Conservation (phyloP, 2,329 filamentous ascomycete species). For the Aspergillus arachidicola region DNA sequence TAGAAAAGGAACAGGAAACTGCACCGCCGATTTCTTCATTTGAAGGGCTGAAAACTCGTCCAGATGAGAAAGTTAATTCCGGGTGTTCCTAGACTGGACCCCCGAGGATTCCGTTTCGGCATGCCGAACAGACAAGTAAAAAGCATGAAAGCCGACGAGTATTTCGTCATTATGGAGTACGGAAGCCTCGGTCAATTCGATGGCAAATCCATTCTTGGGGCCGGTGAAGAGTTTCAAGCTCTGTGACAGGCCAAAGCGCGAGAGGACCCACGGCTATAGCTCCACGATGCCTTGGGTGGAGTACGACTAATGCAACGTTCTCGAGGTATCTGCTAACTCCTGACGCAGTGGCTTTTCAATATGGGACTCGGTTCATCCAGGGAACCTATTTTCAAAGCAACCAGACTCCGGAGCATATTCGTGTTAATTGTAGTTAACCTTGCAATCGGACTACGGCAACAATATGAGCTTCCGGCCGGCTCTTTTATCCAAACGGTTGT, state of each 20-base stretch:
- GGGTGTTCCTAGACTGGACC: not conserved
- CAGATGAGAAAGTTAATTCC: not conserved
- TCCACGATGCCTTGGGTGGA: not conserved
- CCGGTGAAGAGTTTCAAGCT: not conserved
- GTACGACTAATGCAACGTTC: conserved; percentile 2
- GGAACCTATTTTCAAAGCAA: not conserved
- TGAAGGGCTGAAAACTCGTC: not conserved
- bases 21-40: not conserved
- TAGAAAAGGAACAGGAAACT: conserved; percentile 4
- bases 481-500: not conserved
- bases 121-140: conserved; percentile 1
- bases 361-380: not conserved
- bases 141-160: not conserved
- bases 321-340: not conserved
- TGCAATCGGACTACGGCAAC: not conserved
- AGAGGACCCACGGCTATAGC: not conserved
- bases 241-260: not conserved
- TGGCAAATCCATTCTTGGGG: conserved; percentile 3
- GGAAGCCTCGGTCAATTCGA: not conserved
- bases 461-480: not conserved
- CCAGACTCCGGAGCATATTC: not conserved
- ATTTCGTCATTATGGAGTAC: conserved; percentile 1
- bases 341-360: not conserved
- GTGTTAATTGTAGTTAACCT: not conserved
- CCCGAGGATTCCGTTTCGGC: not conserved